These are phyloP conservation scores for Tylopilus vinaceipallidus DNA, from an alignment of 768 basidiomycete genomes.

Conservation along the genomic window DNA sequence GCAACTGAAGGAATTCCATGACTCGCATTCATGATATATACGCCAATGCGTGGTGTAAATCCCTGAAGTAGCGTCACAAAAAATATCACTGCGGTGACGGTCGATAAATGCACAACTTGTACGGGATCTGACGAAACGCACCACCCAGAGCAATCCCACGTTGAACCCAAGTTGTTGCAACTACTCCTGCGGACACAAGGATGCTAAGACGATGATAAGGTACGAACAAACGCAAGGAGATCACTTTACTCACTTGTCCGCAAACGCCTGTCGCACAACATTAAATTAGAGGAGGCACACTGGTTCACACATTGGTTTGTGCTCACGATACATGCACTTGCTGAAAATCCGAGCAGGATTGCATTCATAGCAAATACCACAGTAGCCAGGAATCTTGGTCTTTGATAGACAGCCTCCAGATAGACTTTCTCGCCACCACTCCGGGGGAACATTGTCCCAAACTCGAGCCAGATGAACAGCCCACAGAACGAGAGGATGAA, in stretches of 20 bases:
- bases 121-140: constrained; percentile 14
- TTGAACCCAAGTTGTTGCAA: constrained; percentile 48
- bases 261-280: constrained; percentile 27
- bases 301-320: not conserved
- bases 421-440: constrained; percentile 66
- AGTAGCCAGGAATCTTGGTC: constrained; percentile 47
- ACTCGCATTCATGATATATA: constrained; percentile 56
- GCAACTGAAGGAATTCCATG: too few species aligned
- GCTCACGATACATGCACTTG: constrained; percentile 47
- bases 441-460: constrained; percentile 60
- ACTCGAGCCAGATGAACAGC: constrained; percentile 61
- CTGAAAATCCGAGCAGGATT: constrained; percentile 43
- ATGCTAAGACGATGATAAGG: constrained; percentile 41
- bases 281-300: not conserved
- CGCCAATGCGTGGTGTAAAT: constrained; percentile 45
- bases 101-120: not conserved
- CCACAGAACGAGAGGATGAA: constrained; percentile 57
- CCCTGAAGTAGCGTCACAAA: constrained; percentile 54
- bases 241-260: constrained; percentile 27
- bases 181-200: constrained; percentile 44
- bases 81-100: constrained; percentile 39
- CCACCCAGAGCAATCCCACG: constrained; percentile 62
- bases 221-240: too few species aligned
- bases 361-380: constrained; percentile 48
- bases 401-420: constrained; percentile 51